A percentile compares a stretch with the other conserved stretches of the same genome.
Evolutionary conservation across 495 filamentous ascomycete genomes (phyloP).

Genomic region (Trichodelitschia bisporula): DNA sequence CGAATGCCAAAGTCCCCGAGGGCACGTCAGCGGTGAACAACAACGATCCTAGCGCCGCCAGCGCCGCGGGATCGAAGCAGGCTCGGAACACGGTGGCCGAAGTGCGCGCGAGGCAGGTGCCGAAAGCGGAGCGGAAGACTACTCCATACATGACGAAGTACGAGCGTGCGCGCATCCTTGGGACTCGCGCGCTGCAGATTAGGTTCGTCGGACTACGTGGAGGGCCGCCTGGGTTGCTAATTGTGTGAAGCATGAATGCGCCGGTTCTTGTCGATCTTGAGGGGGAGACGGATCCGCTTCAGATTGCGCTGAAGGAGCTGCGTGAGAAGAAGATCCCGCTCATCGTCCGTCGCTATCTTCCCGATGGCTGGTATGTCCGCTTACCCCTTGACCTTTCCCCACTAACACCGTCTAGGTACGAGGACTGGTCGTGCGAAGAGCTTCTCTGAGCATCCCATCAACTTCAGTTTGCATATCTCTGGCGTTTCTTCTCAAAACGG

Average conservation of each 20-base stretch:
- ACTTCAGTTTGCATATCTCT: too few species aligned
- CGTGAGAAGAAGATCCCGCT: constrained; percentile 96
- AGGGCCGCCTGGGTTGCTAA: constrained; percentile 4
- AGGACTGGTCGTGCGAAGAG: constrained; percentile 98
- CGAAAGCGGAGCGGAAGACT: constrained; percentile 67
- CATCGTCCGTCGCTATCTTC: constrained; percentile 81
- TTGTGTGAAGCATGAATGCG: constrained; percentile 61
- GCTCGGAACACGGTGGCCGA: constrained; percentile 27
- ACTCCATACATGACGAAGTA: constrained; percentile 99
- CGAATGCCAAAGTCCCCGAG: too few species aligned
- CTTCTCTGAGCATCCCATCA: constrained; percentile 24
- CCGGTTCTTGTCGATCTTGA: constrained; percentile 91
- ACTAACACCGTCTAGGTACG: constrained; percentile 37
- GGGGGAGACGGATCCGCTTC: constrained; percentile 89
- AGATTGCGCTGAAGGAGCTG: constrained; percentile 93
- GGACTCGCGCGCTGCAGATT: constrained; percentile 84
- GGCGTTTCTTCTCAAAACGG: too few species aligned
- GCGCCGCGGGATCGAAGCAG: constrained; percentile 18
- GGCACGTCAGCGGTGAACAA: too few species aligned
- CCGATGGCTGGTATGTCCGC: constrained; percentile 76
- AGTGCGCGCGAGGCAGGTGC: constrained; percentile 68
- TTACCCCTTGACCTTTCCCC: not conserved
- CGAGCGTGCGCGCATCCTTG: constrained; percentile 77
- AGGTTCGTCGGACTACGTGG: constrained; percentile 33
- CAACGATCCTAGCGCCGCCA: constrained; percentile 53